Base-by-base conservation (phyloP, 1,139 yeast species). In the Saccharomyces hybrid region DNA sequence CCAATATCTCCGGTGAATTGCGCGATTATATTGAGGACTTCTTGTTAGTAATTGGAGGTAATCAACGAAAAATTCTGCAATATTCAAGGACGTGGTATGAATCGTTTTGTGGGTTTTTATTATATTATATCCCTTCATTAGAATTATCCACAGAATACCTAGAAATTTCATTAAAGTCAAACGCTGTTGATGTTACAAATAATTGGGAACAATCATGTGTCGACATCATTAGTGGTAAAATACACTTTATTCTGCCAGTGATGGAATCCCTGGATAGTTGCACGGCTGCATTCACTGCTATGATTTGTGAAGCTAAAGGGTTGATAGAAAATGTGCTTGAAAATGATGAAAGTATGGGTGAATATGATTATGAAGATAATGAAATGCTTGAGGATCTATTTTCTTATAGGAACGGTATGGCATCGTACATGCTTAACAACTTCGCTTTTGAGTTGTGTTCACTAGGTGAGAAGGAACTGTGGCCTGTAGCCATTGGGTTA, bases 401-500 rank as follows among this genome's bases (percentile, higher is more conserved):
- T 49, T 67, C 73, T 2, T 61, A 64, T 31, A 64, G 73, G 14
- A 74, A 76, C 53, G 76, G 78, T 13, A 78, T 82, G 55, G 83
- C 88, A 0, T 85, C 82, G 57, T 82, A 80, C 62, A 77, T 86
- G 69, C 64, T 85, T 48, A 79, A 79, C 27, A 78, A 79, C 50
- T 82, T 83, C 64, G 86, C 90, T 1, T 74, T 78, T 56, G 80
- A 64, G 47, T 55, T 68, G 34, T 66, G 69, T 53, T 61, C 68
- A 5, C 55, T 57, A 27, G 65, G 59, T 46, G 61, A 64, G 52
- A 82, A 81, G 59, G 72, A 71, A 25, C 70, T 84, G 46, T 83
- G 84, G 49, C 85, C 91, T 0, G 78, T 84, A 48, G 91, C 89
- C 1, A 76, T 84, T 59, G 93, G 93, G 42, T 64, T 79, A 6